Base-by-base conservation (phyloP, 2,329 filamentous ascomycete species). In the Akanthomyces uredinophilus region DNA sequence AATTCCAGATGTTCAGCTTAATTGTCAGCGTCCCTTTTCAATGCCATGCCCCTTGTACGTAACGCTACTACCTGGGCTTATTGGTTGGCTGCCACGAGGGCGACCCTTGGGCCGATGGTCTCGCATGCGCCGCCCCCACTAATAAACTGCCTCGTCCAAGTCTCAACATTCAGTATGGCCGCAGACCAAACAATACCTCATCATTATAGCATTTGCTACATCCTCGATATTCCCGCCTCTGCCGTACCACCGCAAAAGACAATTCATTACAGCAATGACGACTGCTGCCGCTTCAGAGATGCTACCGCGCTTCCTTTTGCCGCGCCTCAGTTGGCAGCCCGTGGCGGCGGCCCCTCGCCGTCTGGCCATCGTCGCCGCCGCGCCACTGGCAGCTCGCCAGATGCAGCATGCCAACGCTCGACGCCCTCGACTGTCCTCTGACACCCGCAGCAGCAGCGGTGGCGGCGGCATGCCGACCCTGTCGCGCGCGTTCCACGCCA, bases 401-500 rank as follows among this genome's bases (percentile, higher is more conserved):
- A 65, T 68, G 18, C 63, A 65, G 24, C 39, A 11, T 8, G 32
- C 32, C 32, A 59, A 13, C 60, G 46, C 50, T 44, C 24, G 24
- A 54, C 66, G 32, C 43, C 64, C 65, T 64, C 69, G 27, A 1
- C 35, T 62, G 68, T 39, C 67, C 66, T 11, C 60, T 51, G 43
- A 65, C 43, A 62, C 66, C 64, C 65, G 64, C 63, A 22, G 56
- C 6, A 35, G 52, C n/a, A 55, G 47, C 64, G 65, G 64, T 62
- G 20, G 56, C 6, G 27, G 52, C n/a, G 53, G 47, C 3, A 72
- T 67, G 37, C 68, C 66, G 2, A 67, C 70, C 27, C 55, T 70
- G 3, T 72, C 72, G 50, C 75, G 81, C 64, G 76, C 79, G 0
- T 94, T 97, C 73, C 89, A 92, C 73, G 83, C 86, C 41, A 89